Base-by-base conservation (phyloP, 805 yeast species). In the Dipodascopsis tothii region DNA sequence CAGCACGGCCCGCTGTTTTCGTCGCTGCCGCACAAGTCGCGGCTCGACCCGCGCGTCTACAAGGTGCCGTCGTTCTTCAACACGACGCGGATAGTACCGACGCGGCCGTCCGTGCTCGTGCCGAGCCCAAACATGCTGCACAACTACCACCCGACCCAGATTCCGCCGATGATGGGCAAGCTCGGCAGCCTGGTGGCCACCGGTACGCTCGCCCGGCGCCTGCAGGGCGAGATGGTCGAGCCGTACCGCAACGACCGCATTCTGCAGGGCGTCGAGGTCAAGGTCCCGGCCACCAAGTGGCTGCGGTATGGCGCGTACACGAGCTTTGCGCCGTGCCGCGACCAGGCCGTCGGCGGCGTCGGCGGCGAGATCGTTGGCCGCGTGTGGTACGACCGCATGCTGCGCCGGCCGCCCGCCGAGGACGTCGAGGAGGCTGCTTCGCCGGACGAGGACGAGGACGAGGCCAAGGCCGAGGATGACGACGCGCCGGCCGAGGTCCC, bases 1-100 rank as follows among this genome's bases (percentile, higher is more conserved):
- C 74, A 75, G 17, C 74, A 74, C 34, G 86, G 80, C 33, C 94
- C 96, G 11, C 68, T 92, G 39, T 90, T 92, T 59, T 74, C 95
- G 4, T 81, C 95, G 0, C 64, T 81, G 30, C 71, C 75, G 27
- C 72, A 75, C 22, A 81, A 77, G 56, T 84, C 96, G 0, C 67
- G 73, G 18, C 64, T 87, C 41, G 97, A 92, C 59, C 75, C 80
- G 36, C 76, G 95, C 49, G 79, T 77, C 39, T 75, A 83, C 2
- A 65, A 72, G 2, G 71, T 83, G 3, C 85, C 84, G 6, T 80
- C 79, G 23, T 80, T 80, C 11, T 80, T 84, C 57, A 70, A 72
- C 37, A 59, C 78, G n/a, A 69, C 87, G 25, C 79, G 78, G 48
- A 76, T 85, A 1, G 64, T 85, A 21, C 92, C 95, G 5, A 23